A percentile compares a stretch with the other conserved stretches of the same genome.
These are phyloP conservation scores for Penicillium robsamsonii DNA, from an alignment of 495 filamentous ascomycete species.

Conservation along the genomic window DNA sequence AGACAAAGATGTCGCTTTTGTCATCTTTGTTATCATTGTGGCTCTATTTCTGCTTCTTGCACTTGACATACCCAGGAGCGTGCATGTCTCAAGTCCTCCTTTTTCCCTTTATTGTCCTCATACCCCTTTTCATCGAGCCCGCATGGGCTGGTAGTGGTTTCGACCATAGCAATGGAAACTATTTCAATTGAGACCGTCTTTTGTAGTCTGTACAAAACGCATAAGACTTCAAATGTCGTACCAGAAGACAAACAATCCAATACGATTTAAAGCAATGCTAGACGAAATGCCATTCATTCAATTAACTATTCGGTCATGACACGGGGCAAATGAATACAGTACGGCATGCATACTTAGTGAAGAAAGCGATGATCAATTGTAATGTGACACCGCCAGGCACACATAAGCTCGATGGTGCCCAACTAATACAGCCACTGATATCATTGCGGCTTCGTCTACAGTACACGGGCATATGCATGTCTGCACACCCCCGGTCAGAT, in stretches of 20 bases:
- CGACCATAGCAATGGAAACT: constrained; percentile 17
- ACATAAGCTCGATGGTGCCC: background rate
- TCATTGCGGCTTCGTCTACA: constrained; percentile 1
- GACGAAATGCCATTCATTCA: background rate
- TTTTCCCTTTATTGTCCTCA: constrained; percentile 15
- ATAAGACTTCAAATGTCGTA: background rate
- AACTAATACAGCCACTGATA: constrained; percentile 1
- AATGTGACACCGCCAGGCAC: background rate
- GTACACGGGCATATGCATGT: background rate
- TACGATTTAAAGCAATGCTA: background rate
- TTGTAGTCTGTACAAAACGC: background rate
- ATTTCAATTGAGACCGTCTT: background rate
- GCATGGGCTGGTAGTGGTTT: constrained; percentile 24
- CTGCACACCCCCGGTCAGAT: background rate
- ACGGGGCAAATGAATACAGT: background rate
- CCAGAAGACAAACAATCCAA: background rate
- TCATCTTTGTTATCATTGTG: constrained; percentile 8
- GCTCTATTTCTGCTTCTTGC: constrained; percentile 18
- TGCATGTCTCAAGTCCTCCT: constrained; percentile 28
- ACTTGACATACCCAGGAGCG: constrained; percentile 23
- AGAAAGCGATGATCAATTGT: background rate
- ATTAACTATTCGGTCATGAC: background rate
- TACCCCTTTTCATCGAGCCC: constrained; percentile 21
- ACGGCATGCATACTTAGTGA: background rate
- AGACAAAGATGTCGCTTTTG: background rate